Percentiles rank a stretch among this genome's conserved stretches.
phyloP scores from a whole-genome alignment of 2,329 filamentous ascomycete genomes.

The Rasamsonia emersonii region DNA sequence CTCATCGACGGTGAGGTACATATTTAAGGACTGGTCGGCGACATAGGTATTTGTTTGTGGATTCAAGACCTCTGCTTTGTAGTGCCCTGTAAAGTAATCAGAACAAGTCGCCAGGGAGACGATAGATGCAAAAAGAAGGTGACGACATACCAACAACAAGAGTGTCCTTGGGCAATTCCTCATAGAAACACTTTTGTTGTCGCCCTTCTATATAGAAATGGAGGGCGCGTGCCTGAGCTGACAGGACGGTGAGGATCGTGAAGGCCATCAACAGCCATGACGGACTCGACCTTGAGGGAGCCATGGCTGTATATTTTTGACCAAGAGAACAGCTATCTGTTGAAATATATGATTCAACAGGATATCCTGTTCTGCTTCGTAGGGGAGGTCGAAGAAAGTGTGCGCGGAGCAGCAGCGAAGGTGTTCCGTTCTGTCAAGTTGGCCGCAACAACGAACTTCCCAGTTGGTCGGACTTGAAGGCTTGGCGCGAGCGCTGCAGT shows the following conservation, averaged over 20 bases:
- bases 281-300: conserved; percentile 22
- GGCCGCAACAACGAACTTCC: conserved; percentile 9
- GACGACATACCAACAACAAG: conserved; percentile 67
- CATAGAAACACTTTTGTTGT: conserved; percentile 89
- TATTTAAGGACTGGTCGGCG: conserved; percentile 65
- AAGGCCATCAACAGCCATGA: conserved; percentile 39
- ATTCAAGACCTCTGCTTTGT: conserved; percentile 77
- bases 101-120: background rate
- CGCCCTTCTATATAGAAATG: conserved; percentile 93
- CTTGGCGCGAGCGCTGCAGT: background rate
- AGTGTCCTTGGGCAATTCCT: conserved; percentile 95
- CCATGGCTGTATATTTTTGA: conserved; percentile 20
- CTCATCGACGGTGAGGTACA: conserved; percentile 92
- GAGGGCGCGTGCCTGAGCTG: conserved; percentile 65
- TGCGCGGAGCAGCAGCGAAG: conserved; percentile 9
- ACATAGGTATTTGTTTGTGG: conserved; percentile 59
- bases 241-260: conserved; percentile 58
- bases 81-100: conserved; percentile 54
- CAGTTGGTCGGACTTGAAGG: conserved; percentile 1
- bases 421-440: conserved; percentile 9
- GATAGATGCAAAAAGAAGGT: background rate
- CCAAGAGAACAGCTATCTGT: background rate
- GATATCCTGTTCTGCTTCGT: conserved; percentile 5
- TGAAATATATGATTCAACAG: conserved; percentile 3
- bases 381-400: conserved; percentile 4